Evolutionary conservation across 169 alveolate genomes (phyloP), one percentile per base, ranked within the genome.

Genomic region (Eimeria falciformis): DNA sequence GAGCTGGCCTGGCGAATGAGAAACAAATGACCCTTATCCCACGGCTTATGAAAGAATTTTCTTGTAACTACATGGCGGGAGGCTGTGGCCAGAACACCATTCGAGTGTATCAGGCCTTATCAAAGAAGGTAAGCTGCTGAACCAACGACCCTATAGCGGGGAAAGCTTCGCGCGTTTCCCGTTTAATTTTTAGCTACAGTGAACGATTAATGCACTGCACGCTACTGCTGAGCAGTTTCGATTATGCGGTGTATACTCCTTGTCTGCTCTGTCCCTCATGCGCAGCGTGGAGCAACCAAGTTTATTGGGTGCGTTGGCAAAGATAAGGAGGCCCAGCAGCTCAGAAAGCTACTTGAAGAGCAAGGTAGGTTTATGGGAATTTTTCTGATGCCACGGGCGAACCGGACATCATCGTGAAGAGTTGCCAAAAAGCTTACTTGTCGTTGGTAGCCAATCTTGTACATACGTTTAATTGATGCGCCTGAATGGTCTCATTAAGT

Each of bases 11-110:
- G n/a, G 98, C 97, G 1, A 91, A 83, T 43, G 95, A 94, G 81
- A 83, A 95, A 90, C 97, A 97, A 85, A 50, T 87, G 75, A 96
- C 97, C 37, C 56, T 97, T 29, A 96, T 93, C 94, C 37, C 53
- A 11, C 87, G 66, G 83, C n/a, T 94, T 27, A 84, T 84, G 11
- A 66, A 84, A 29, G 43, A 90, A 65, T 83, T 71, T 25, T 56
- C 45, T 3, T 87, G 71, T 62, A 46, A 66, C 29, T 94, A 69
- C 77, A 85, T 96, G 73, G 95, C 98, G 0, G 98, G 98, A 33
- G 98, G 98, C 12, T 95, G 97, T 40, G 94, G 96, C 65, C 97
- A 93, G 90, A 97, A 97, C 95, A 55, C 97, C 65, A 66, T 94
- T 50, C 94, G 98, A 46, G 93, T 95, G 43, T 95, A 96, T 58